Evolutionary conservation across 2,329 filamentous ascomycete genomes (phyloP), one percentile per base, ranked within the genome.

Genomic region (Xylariaceae sp.): DNA sequence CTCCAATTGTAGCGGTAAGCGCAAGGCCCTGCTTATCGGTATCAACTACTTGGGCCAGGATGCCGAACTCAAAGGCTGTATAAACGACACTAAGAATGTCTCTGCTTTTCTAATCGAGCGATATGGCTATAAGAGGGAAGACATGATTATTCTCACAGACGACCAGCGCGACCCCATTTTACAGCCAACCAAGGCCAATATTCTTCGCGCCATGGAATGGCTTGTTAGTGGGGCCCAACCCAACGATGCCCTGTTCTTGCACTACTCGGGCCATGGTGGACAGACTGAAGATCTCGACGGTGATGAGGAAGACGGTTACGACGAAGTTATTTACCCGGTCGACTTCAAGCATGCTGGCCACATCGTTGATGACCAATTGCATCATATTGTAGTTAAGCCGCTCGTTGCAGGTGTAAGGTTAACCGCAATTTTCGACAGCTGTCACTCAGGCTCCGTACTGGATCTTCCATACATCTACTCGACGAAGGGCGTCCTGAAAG

Each of bases 361-460:
- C 70, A 91, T 93, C 62, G 87, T 89, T 20, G 89, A 92, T 69
- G 89, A 93, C 67, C 87, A 92, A 70, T 89, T 93, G 83, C 89
- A 92, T 69, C 76, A 83, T 44, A 86, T 90, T 67, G 87, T 91
- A 79, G 81, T 86, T 43, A 74, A 73, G 49, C 83, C 83, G 9
- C 69, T 86, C 18, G 73, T 76, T 49, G 72, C 76, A 4, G 83
- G 83, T 46, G 82, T 85, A 26, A 75, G 83, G 27, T 74, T 83
- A 57, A 87, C 81, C 26, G 82, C 80, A 67, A 86, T 84, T 62
- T 85, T 85, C 68, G 81, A 85, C 68, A 86, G 84, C 15, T 87
- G 85, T 65, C 85, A 88, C 67, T 87, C 84, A 1, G 84, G 84
- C 48, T 86, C 84, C 2, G 84, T 83, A 2, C 75, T 87, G 52